phyloP scores from a whole-genome alignment of 2,329 filamentous ascomycete species.

The Huntiella decipiens region DNA sequence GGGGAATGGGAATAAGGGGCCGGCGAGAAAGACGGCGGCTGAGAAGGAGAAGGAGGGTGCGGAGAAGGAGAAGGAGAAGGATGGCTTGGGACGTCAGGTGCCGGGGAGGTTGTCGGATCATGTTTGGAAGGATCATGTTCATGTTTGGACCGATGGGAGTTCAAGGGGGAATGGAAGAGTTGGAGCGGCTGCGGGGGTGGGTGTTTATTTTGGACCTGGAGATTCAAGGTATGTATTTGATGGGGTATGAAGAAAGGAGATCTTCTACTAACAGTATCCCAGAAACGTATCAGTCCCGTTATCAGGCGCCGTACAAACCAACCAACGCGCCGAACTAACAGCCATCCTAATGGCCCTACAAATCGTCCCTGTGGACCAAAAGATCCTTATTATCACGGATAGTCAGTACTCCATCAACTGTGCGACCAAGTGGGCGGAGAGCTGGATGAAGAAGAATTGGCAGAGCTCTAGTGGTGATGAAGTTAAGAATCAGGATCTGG shows the following conservation, averaged over 20 bases:
- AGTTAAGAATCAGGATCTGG: conserved; percentile 75
- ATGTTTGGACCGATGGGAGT: conserved; percentile 45
- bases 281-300: conserved; percentile 59
- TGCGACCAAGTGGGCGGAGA: conserved; percentile 61
- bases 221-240: conserved; percentile 29
- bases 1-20: conserved; percentile 14
- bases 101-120: conserved; percentile 1
- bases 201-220: conserved; percentile 40
- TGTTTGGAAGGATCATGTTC: conserved; percentile 19
- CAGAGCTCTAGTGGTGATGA: conserved; percentile 46
- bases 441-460: conserved; percentile 65
- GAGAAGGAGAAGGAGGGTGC: conserved; percentile 15
- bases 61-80: no score
- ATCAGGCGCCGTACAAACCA: conserved; percentile 59
- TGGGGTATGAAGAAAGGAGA: no score
- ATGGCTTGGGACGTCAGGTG: no score
- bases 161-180: conserved; percentile 36
- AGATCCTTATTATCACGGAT: conserved; percentile 68
- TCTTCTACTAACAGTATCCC: not conserved
- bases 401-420: conserved; percentile 84
- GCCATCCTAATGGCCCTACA: conserved; percentile 73
- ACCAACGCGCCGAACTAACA: conserved; percentile 87
- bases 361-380: conserved; percentile 45
- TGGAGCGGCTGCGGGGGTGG: conserved; percentile 39
- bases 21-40: conserved; percentile 15